Evolutionary conservation across 768 basidiomycete genomes (phyloP).

Genomic region (Podaxis sp.): DNA sequence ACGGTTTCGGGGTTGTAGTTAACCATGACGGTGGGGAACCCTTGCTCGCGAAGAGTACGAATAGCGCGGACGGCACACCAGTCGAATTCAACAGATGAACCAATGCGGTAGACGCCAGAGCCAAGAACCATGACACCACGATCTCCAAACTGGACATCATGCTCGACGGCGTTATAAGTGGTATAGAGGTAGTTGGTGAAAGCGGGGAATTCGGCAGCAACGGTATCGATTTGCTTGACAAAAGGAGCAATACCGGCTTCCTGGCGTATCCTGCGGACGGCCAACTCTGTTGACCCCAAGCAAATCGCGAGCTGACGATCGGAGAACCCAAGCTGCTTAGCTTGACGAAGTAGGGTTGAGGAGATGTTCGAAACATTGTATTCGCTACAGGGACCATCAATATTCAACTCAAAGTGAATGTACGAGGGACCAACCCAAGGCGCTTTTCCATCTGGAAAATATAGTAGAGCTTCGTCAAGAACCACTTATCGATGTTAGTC

Average conservation of each 20-base stretch:
- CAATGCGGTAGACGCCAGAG: constrained; percentile 97
- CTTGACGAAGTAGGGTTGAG: constrained; percentile 62
- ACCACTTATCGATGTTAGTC: constrained; percentile 99
- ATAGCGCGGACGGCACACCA: constrained; percentile 99
- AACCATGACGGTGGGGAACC: constrained; percentile 96
- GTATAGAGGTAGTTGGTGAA: constrained; percentile 99
- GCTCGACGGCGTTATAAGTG: constrained; percentile 95
- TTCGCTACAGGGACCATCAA: constrained; percentile 36
- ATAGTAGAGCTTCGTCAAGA: constrained; percentile 83
- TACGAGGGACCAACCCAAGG: constrained; percentile 57
- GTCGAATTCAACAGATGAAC: constrained; percentile 99
- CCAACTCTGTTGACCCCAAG: constrained; percentile 89
- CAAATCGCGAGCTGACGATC: constrained; percentile 85
- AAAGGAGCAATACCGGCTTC: constrained; percentile 83
- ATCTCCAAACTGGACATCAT: constrained; percentile 88
- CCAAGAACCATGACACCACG: constrained; percentile 96
- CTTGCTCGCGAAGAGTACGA: constrained; percentile 91
- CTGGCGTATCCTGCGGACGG: constrained; percentile 85
- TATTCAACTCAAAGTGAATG: not conserved
- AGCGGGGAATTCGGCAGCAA: constrained; percentile 98
- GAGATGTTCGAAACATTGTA: constrained; percentile 66
- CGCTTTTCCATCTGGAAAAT: constrained; percentile 79
- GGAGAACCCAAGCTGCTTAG: constrained; percentile 96
- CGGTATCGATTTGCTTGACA: constrained; percentile 99
- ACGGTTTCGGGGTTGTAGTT: constrained; percentile 99